Base-by-base conservation (phyloP, 306 rosid genomes). In the Mimosa pudica region DNA sequence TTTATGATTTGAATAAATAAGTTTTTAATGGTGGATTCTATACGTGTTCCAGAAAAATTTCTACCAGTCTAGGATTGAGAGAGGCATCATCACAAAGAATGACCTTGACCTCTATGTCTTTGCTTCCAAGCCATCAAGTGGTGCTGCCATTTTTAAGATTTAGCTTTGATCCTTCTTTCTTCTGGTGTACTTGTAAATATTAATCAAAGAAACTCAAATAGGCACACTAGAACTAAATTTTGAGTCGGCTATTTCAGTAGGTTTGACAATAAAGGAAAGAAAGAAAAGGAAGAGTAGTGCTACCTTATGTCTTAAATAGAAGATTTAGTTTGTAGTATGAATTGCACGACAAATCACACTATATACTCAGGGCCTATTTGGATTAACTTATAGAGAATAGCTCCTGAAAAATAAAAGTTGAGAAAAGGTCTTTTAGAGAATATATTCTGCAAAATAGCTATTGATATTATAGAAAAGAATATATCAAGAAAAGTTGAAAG, bases 61-160 rank as follows among this genome's bases (percentile, higher is more conserved):
- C 82, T 95, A 88, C 83, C 90, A 88, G 68, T 58, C 87, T 0
- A 93, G 97, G 81, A 93, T 95, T 49, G 96, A 89, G 38, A 85
- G 67, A 70, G 96, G 93, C 62, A 68, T 88, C 76, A 85, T 95
- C 64, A 47, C 75, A 79, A 90, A 88, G 55, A 86, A 86, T 33
- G 98, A 95, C 36, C 89, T 93, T 24, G 99, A 89, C 47, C 93
- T 88, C 58, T 91, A 89, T 78, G 86, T 95, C 18, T 95, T 95
- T 78, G 98, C 99, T 74, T 95, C 99, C 82, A 95, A 93, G 90
- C 99, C 99, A 4, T 91, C 99, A 18, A 91, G 99, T 83, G 99
- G 99, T 46, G 92, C 99, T 83, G 99, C 99, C 57, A 88, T 95
- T 79, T 84, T 95, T 80, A 90, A 90, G 87, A 86, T 95, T 74